These are phyloP conservation scores for Podospora pseudocomata DNA, from an alignment of 495 filamentous ascomycete species.

Conservation along the genomic window DNA sequence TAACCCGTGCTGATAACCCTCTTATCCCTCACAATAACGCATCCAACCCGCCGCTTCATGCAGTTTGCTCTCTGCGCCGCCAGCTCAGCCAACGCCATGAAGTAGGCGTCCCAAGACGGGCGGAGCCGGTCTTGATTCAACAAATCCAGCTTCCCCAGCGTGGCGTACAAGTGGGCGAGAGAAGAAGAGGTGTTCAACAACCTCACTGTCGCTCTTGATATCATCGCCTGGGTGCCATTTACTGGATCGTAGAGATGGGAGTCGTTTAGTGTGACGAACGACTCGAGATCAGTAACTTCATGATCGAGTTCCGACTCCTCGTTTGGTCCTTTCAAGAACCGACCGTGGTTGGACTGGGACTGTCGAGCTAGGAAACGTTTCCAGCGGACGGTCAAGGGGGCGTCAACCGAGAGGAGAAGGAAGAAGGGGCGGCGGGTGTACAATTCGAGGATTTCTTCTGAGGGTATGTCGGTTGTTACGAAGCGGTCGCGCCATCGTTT, in stretches of 20 bases:
- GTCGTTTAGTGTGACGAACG: slow-evolving; percentile 76
- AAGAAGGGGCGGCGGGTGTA: slow-evolving; percentile 84
- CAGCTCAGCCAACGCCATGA: slow-evolving; percentile 90
- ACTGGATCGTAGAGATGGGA: slow-evolving; percentile 66
- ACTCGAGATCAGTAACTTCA: slow-evolving; percentile 59
- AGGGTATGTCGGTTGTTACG: slow-evolving; percentile 78
- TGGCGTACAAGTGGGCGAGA: slow-evolving; percentile 61
- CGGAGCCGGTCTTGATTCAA: slow-evolving; percentile 74
- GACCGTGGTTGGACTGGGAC: not conserved
- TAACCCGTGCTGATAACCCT: slow-evolving; percentile 96
- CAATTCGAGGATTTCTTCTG: slow-evolving; percentile 62
- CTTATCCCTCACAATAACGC: slow-evolving; percentile 84
- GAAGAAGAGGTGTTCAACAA: slow-evolving; percentile 79
- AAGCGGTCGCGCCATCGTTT: slow-evolving; percentile 75
- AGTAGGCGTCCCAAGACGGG: slow-evolving; percentile 96
- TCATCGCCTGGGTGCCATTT: slow-evolving; percentile 64
- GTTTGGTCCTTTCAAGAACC: not conserved
- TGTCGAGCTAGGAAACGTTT: slow-evolving; percentile 52
- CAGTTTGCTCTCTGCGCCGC: slow-evolving; percentile 91
- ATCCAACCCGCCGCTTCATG: slow-evolving; percentile 95
- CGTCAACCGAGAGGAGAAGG: slow-evolving; percentile 86
- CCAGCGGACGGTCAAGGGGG: slow-evolving; percentile 80
- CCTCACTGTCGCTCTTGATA: slow-evolving; percentile 74
- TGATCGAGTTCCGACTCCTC: slow-evolving; percentile 44
- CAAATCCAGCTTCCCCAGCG: slow-evolving; percentile 67